Percentiles rank a stretch among this genome's conserved stretches.
Evolutionary conservation across 164 flowering plant species (phyloP).

Genomic region (Magnolia sinica): DNA sequence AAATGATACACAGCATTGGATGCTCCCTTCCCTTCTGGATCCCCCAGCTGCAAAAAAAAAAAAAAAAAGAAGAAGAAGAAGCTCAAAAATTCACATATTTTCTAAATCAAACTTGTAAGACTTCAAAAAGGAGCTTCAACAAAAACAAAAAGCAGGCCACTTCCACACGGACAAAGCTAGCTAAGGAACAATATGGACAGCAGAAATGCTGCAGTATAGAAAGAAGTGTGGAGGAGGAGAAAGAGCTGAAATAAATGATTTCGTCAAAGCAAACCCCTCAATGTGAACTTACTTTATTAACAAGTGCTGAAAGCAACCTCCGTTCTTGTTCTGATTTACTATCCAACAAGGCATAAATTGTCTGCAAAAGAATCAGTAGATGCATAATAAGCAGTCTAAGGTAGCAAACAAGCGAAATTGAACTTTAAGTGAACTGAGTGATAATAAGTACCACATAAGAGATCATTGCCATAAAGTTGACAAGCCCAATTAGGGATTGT

Average conservation of each 20-base stretch:
- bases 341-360: conserved; percentile 56
- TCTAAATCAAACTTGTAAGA: background rate
- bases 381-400: background rate
- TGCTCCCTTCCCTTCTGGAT: conserved; percentile 86
- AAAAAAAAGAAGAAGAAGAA: background rate
- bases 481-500: no score
- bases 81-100: background rate
- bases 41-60: conserved; percentile 71
- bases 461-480: no score
- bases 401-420: background rate
- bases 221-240: background rate
- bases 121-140: background rate
- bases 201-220: background rate
- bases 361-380: conserved; percentile 37
- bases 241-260: background rate
- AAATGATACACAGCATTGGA: conserved; percentile 86
- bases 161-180: background rate
- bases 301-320: conserved; percentile 69
- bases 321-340: conserved; percentile 97
- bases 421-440: no score
- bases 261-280: background rate
- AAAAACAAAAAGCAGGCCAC: background rate
- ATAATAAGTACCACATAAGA: no score
- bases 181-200: background rate
- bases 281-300: conserved; percentile 72